Evolutionary conservation across 352 stramenopile species (phyloP), one percentile per base, ranked within the genome.

Genomic region (Phytophthora macrochlamydospora): DNA sequence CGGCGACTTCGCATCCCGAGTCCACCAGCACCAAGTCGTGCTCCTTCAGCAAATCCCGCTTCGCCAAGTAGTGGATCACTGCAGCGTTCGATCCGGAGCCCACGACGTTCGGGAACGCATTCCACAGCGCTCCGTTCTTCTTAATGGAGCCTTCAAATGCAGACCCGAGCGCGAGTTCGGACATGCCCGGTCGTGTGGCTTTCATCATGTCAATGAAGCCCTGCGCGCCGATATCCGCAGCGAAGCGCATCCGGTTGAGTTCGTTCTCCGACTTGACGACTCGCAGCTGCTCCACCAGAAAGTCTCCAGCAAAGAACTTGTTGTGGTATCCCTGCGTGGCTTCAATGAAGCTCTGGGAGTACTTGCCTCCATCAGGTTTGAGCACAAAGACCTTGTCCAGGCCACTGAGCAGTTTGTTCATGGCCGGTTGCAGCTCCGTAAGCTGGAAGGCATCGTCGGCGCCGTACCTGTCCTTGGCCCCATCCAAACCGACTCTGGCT

Each of bases 11-110:
- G 40, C 87, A 95, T 6, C 87, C 87, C 14, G 87, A 89, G 58
- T 95, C 87, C 32, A 95, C 85, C n/a, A 95, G 73, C 68, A 95
- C 87, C 35, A 95, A 75, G n/a, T 95, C 87, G 35, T 89, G 57
- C 7, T 76, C 38, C 2, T 70, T 50, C 0, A 95, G 62, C 49
- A 92, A 51, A 37, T 80, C 76, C 31, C 87, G 81, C 67, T 95
- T 95, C 2, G 83, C 66, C 8, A 95, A 63, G 59, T 95, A 95
- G 65, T 95, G 87, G 56, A 95, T 92, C 30, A 95, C 80, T 2
- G 87, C 85, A n/a, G 83, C 87, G 59, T 95, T 95, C 2, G 81
- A 60, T 29, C 87, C 87, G 1, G 81, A 76, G 5, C 85, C 87
- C 13, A 95, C 87, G n/a, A 95, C 87, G 35, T 88, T 91, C 40